phyloP scores from a whole-genome alignment of 768 basidiomycete species.

The Agaricus blazei region DNA sequence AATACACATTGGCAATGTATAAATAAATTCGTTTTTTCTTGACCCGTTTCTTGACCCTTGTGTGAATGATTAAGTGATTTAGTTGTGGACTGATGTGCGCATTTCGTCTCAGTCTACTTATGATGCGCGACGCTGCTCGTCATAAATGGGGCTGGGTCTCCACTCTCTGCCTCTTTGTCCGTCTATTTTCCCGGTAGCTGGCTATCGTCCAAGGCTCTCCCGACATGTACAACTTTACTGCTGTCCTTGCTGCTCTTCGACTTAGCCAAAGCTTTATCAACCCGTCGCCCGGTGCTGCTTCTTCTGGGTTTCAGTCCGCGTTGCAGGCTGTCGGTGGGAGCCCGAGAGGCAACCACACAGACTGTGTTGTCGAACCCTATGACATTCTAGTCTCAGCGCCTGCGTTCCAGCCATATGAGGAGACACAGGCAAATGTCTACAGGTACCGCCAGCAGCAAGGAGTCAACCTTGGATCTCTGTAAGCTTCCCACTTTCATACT shows the following conservation, averaged over 20 bases:
- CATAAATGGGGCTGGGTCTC: neutral
- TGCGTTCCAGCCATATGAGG: constrained; percentile 44
- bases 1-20: constrained; percentile 15
- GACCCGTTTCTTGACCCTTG: neutral
- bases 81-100: neutral
- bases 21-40: neutral
- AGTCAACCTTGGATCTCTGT: constrained; percentile 67
- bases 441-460: constrained; percentile 60
- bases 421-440: constrained; percentile 42
- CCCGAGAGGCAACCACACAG: constrained; percentile 3
- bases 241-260: neutral
- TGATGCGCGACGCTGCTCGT: neutral
- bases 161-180: neutral
- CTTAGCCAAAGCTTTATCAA: constrained; percentile 1
- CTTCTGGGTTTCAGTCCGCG: neutral
- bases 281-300: neutral
- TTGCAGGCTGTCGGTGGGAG: neutral
- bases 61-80: neutral
- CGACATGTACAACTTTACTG: neutral
- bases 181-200: neutral
- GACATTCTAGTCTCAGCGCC: constrained; percentile 23
- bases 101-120: neutral
- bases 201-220: neutral
- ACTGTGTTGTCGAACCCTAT: constrained; percentile 27
- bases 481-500: constrained; percentile 1